phyloP scores from a whole-genome alignment of 2,329 filamentous ascomycete genomes.

The Pyrenophora seminiperda region DNA sequence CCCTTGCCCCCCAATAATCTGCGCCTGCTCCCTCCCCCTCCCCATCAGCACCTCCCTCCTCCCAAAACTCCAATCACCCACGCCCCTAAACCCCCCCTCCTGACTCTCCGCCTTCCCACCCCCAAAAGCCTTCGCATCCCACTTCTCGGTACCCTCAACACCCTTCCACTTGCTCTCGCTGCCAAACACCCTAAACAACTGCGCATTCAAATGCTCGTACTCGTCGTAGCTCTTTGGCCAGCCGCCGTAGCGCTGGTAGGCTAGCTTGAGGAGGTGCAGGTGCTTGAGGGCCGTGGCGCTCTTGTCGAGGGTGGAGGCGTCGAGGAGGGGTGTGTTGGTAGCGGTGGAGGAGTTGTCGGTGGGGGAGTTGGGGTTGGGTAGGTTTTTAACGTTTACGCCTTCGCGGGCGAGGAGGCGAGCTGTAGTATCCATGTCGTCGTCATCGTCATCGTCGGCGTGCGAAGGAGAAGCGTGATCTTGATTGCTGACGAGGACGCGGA shows the following conservation, averaged over 20 bases:
- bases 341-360: background rate
- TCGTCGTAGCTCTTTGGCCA: conserved; percentile 57
- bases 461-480: conserved; percentile 15
- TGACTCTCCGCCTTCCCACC: conserved; percentile 53
- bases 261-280: conserved; percentile 45
- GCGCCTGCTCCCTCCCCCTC: background rate
- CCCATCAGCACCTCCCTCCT: conserved; percentile 18
- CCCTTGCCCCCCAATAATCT: too few relatives aligned
- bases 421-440: conserved; percentile 45
- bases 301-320: conserved; percentile 25
- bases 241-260: conserved; percentile 51
- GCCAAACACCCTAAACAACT: conserved; percentile 51
- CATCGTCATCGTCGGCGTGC: conserved; percentile 43
- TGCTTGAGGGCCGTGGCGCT: conserved; percentile 41
- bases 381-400: conserved; percentile 38
- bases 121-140: conserved; percentile 54
- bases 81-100: conserved; percentile 42
- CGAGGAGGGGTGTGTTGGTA: too few relatives aligned
- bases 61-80: conserved; percentile 42
- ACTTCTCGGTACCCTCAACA: conserved; percentile 55
- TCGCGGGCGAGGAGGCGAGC: conserved; percentile 45
- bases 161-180: conserved; percentile 46
- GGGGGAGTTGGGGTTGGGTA: conserved; percentile 10
- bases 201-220: conserved; percentile 55
- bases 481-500: conserved; percentile 39